phyloP scores from a whole-genome alignment of 352 stramenopile species.

The Phytophthora megakarya region DNA sequence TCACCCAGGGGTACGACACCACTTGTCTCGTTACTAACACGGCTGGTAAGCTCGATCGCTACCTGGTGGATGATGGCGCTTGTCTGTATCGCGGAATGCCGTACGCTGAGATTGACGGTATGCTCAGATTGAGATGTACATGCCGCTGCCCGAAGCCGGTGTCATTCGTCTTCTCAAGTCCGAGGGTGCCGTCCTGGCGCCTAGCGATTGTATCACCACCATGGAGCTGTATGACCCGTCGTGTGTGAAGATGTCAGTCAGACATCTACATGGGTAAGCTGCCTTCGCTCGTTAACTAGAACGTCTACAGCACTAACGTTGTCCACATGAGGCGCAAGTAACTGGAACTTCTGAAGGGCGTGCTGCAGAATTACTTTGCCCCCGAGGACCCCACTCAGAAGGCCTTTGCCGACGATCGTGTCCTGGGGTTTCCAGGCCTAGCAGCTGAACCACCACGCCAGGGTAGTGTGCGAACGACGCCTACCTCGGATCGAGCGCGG shows the following conservation, averaged over 20 bases:
- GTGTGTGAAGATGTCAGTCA: constrained; percentile 94
- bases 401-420: constrained; percentile 90
- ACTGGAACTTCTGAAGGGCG: constrained; percentile 87
- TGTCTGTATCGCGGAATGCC: constrained; percentile 85
- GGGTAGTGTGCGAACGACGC: too few species aligned
- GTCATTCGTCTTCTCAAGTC: constrained; percentile 95
- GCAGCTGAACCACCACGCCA: too few species aligned
- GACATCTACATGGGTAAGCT: constrained; percentile 92
- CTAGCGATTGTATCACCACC: constrained; percentile 97
- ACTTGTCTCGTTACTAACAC: constrained; percentile 97
- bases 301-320: constrained; percentile 50
- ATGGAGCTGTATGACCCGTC: constrained; percentile 98
- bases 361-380: constrained; percentile 94
- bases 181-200: constrained; percentile 94
- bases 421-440: too few species aligned
- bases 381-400: constrained; percentile 81
- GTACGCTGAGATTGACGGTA: constrained; percentile 91
- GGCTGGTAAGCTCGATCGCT: constrained; percentile 99
- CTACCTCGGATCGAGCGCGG: too few species aligned
- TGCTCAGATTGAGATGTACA: constrained; percentile 99
- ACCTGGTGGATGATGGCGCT: constrained; percentile 97
- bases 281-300: constrained; percentile 41
- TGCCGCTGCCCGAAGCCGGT: constrained; percentile 98
- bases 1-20: constrained; percentile 99
- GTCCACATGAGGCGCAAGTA: constrained; percentile 78